These are phyloP conservation scores for Lonicera japonica DNA, from an alignment of 129 eudicot species.

Conservation along the genomic window DNA sequence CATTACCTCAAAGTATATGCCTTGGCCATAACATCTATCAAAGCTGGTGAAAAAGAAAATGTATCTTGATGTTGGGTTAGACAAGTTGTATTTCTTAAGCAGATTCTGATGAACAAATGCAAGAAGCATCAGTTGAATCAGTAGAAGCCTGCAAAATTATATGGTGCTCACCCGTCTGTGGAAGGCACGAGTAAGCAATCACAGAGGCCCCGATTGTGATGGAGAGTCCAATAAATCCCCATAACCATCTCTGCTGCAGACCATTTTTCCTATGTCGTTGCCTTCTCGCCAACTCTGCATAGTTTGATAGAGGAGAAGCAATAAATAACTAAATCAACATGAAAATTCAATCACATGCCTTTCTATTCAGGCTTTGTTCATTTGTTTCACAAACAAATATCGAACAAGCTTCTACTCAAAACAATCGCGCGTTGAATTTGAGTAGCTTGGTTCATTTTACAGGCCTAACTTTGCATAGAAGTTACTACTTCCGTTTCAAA, in stretches of 20 bases:
- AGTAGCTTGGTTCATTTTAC: too few relatives aligned
- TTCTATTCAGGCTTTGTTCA: too few relatives aligned
- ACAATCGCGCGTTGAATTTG: too few relatives aligned
- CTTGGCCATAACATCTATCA: not conserved
- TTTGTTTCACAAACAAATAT: too few relatives aligned
- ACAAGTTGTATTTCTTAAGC: not conserved
- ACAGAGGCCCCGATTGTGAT: constrained; percentile 55
- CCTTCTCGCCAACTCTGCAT: constrained; percentile 42
- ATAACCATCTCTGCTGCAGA: constrained; percentile 40
- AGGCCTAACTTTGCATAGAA: too few relatives aligned
- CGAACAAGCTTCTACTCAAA: too few relatives aligned
- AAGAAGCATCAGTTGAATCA: not conserved
- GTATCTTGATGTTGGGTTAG: too few relatives aligned
- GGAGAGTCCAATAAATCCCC: constrained; percentile 64
- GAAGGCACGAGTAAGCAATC: constrained; percentile 51
- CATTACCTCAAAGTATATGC: not conserved
- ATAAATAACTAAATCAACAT: too few relatives aligned
- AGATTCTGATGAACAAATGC: not conserved
- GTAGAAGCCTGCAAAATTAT: not conserved
- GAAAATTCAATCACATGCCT: too few relatives aligned
- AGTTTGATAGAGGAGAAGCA: not conserved
- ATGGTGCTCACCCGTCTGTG: constrained; percentile 10
- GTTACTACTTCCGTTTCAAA: too few relatives aligned
- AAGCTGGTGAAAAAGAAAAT: too few relatives aligned
- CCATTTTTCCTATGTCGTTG: constrained; percentile 31